These are phyloP conservation scores for Murraya paniculata DNA, from an alignment of 345 rosid species.

Conservation along the genomic window DNA sequence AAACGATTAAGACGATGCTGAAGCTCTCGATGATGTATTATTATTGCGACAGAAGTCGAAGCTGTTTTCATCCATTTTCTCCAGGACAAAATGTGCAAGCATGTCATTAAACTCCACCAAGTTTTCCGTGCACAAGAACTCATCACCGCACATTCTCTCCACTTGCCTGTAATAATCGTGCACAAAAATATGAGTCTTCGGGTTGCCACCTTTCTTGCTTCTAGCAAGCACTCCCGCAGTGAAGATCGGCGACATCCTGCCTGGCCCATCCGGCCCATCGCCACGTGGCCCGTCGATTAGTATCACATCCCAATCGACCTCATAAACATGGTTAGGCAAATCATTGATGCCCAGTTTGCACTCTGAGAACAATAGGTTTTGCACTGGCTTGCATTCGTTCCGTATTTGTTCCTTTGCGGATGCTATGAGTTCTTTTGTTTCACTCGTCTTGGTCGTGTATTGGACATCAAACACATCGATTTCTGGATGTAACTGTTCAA, in stretches of 20 bases:
- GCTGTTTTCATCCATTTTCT: conserved; percentile 65
- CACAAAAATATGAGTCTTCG: conserved; percentile 75
- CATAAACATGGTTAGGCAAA: conserved; percentile 89
- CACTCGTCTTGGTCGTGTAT: conserved; percentile 76
- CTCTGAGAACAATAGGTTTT: conserved; percentile 83
- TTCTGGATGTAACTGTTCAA: conserved; percentile 85
- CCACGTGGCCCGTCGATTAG: conserved; percentile 96
- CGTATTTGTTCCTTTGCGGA: conserved; percentile 51
- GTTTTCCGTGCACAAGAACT: conserved; percentile 85
- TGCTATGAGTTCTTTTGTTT: conserved; percentile 55
- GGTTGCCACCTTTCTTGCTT: conserved; percentile 72
- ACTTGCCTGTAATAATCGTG: conserved; percentile 83
- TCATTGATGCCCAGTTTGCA: conserved; percentile 84
- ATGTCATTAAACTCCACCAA: conserved; percentile 57
- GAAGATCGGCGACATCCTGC: conserved; percentile 87
- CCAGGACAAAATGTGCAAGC: conserved; percentile 88
- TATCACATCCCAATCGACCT: conserved; percentile 95
- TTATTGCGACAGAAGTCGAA: conserved; percentile 49
- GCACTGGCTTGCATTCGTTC: conserved; percentile 90
- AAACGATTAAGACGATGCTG: conserved; percentile 1
- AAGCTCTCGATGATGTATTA: conserved; percentile 18
- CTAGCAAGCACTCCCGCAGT: conserved; percentile 90
- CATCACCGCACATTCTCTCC: conserved; percentile 75
- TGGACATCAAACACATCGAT: conserved; percentile 89
- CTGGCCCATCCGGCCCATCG: conserved; percentile 62